Conservation (phyloP, 1,284 basidiomycete species). For the Macrocybe sp. region DNA sequence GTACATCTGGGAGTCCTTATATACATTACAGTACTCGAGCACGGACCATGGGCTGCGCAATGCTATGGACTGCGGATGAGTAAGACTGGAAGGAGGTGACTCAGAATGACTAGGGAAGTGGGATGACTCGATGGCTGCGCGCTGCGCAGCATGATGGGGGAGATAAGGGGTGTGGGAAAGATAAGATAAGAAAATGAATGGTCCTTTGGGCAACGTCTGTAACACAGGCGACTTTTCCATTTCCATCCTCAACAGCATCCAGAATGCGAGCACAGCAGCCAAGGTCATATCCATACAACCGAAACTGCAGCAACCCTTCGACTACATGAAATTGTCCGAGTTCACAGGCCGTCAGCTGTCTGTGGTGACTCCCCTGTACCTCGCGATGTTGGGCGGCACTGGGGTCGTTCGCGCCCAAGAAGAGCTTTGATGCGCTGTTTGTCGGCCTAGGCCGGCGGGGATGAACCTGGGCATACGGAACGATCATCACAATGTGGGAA, state of each 20-base stretch:
- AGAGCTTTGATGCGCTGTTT: conserved; percentile 44
- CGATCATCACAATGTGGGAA: conserved; percentile 17
- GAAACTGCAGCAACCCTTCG: conserved; percentile 9
- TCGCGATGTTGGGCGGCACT: conserved; percentile 92
- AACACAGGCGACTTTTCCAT: conserved; percentile 72
- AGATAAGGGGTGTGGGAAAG: too few relatives aligned
- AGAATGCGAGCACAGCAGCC: conserved; percentile 78
- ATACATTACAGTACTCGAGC: too few relatives aligned
- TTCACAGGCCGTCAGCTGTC: conserved; percentile 69
- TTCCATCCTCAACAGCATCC: conserved; percentile 81
- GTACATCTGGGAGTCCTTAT: too few relatives aligned
- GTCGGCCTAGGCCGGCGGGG: conserved; percentile 38
- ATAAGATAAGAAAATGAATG: too few relatives aligned
- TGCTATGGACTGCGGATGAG: too few relatives aligned
- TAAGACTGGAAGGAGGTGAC: too few relatives aligned
- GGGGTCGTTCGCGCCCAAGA: conserved; percentile 79
- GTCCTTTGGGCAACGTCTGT: too few relatives aligned
- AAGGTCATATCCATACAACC: conserved; percentile 61
- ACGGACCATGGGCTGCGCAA: too few relatives aligned
- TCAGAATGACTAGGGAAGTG: too few relatives aligned
- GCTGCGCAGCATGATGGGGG: too few relatives aligned
- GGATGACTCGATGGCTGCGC: too few relatives aligned
- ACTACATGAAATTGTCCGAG: conserved; percentile 11
- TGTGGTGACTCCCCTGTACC: conserved; percentile 77
- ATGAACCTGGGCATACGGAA: conserved; percentile 11